Percentiles rank a stretch among this genome's conserved stretches.
Conservation (phyloP, 2,329 filamentous ascomycete genomes). For the Talaromyces sp. region DNA sequence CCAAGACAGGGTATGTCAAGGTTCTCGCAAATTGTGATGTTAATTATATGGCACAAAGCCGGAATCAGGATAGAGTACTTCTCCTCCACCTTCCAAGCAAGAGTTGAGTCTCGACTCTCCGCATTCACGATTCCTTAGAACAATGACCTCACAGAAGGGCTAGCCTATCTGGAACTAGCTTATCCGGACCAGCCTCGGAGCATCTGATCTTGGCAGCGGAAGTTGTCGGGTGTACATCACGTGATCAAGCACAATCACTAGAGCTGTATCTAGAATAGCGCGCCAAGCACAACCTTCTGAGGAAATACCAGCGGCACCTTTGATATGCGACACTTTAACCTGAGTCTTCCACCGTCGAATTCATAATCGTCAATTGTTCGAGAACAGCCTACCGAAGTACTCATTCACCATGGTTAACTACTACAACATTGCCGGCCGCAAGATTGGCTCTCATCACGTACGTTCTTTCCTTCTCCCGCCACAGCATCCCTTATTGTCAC, state of each 20-base stretch:
- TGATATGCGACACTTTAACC: neutral
- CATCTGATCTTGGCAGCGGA: conserved; percentile 7
- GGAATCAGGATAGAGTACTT: neutral
- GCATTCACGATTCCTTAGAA: neutral
- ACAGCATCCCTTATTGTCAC: conserved; percentile 18
- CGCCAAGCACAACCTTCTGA: conserved; percentile 17
- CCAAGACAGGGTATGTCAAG: too few species aligned
- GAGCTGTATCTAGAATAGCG: neutral
- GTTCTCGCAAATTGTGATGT: neutral
- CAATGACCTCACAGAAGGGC: conserved; percentile 18
- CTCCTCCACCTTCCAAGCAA: neutral
- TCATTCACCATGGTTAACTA: conserved; percentile 47
- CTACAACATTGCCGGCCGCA: conserved; percentile 51
- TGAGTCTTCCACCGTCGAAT: neutral
- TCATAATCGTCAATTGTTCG: neutral
- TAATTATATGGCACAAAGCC: neutral
- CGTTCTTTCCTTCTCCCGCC: conserved; percentile 26
- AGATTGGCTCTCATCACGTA: conserved; percentile 53
- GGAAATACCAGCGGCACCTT: conserved; percentile 9
- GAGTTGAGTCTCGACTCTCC: neutral
- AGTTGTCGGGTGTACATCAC: conserved; percentile 16
- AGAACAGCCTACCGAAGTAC: conserved; percentile 20
- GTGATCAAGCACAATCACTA: conserved; percentile 12
- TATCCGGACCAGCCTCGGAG: neutral
- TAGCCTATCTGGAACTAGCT: conserved; percentile 15